Percentiles rank a stretch among this genome's conserved stretches.
Conservation (phyloP, 1,139 yeast genomes). For the Geotrichum restrictum region DNA sequence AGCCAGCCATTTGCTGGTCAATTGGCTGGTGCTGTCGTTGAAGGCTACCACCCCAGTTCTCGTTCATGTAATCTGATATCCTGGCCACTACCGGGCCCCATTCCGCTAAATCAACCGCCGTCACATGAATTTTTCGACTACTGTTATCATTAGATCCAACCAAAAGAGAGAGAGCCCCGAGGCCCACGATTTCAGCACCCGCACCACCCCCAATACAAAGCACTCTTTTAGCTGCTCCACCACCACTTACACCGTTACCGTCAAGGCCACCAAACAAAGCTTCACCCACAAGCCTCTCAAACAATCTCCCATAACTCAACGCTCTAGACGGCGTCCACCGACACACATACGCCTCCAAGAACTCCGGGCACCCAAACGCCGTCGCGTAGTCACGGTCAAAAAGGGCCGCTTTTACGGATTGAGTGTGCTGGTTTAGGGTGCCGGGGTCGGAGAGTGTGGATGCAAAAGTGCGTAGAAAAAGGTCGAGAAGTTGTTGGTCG, state of each 20-base stretch:
- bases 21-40: conserved; percentile 24
- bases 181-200: conserved; percentile 72
- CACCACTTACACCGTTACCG: too few relatives aligned
- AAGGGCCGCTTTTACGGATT: conserved; percentile 63
- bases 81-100: conserved; percentile 57
- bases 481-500: conserved; percentile 15
- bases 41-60: conserved; percentile 23
- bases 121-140: conserved; percentile 43
- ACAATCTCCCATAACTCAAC: conserved; percentile 45
- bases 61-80: conserved; percentile 43
- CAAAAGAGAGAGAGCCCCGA: conserved; percentile 50
- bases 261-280: conserved; percentile 10
- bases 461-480: conserved; percentile 9
- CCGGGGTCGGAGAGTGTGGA: neutral
- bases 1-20: conserved; percentile 21
- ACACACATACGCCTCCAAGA: conserved; percentile 71
- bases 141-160: too few relatives aligned
- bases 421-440: conserved; percentile 41
- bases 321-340: conserved; percentile 88
- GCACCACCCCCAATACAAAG: conserved; percentile 87
- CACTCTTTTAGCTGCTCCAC: conserved; percentile 31
- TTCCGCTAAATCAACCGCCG: conserved; percentile 71
- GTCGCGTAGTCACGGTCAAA: conserved; percentile 63
- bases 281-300: conserved; percentile 19
- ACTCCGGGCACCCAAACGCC: conserved; percentile 63